Evolutionary conservation across 73 alveolate genomes (phyloP), one percentile per base, ranked within the genome.

Genomic region (Durusdinium trenchii): DNA sequence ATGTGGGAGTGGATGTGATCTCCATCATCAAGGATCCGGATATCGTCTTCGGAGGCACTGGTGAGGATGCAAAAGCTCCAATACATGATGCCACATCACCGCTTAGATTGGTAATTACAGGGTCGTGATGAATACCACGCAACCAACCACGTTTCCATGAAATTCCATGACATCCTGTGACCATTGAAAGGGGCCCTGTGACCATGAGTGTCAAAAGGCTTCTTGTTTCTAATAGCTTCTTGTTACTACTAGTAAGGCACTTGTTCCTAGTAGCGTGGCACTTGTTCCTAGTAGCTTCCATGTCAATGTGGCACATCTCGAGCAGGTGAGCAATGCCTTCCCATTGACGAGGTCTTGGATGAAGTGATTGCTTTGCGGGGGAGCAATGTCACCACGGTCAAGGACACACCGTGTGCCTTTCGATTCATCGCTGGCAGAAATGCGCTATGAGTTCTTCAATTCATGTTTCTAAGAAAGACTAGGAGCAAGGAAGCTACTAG

Each of bases 1-100:
- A 67, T n/a, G 86, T 69, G 26, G 98, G 98, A 57, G 98, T 91
- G 76, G 98, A 91, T 36, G 98, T 91, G 32, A 91, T 91, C 38
- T 51, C 98, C 90, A 91, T 91, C 90, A 76, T 91, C 79, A 91
- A 91, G 82, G 98, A 91, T 71, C 98, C 98, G 35, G 98, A 91
- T 64, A 91, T 91, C 47, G 85, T 91, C 47, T 91, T 91, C 48
- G 98, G 98, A 47, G 98, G 98, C 86, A 6, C 12, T 9, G 36
- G 9, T 4, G 43, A 5, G 32, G 45, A 26, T 26, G 60, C n/a
- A n/a, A n/a, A n/a, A n/a, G n/a, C n/a, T n/a, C n/a, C n/a, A n/a
- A n/a, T n/a, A n/a, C n/a, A n/a, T n/a, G n/a, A n/a, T n/a, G n/a
- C n/a, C n/a, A n/a, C n/a, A n/a, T n/a, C n/a, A n/a, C n/a, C n/a